Conservation (phyloP, 495 filamentous ascomycete genomes). For the Neurospora sp. region DNA sequence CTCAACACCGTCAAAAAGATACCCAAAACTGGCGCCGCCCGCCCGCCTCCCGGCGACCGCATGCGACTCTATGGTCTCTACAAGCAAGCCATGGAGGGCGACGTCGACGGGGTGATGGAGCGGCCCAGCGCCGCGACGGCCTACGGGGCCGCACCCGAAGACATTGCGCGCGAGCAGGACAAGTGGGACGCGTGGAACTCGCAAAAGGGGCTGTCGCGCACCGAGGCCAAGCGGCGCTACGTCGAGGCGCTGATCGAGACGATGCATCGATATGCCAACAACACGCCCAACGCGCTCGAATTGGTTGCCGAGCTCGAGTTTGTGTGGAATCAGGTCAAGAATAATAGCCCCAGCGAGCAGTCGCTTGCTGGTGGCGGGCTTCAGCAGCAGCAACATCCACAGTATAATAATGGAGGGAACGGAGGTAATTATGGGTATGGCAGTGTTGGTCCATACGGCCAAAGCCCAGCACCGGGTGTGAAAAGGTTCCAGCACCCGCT, state of each 20-base stretch:
- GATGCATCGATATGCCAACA: constrained; percentile 86
- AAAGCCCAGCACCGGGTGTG: constrained; percentile 16
- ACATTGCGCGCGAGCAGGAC: constrained; percentile 45
- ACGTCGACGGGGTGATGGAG: constrained; percentile 87
- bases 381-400: background rate
- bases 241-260: constrained; percentile 89
- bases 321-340: constrained; percentile 96
- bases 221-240: constrained; percentile 90
- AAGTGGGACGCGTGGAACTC: constrained; percentile 89
- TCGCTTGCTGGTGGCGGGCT: background rate
- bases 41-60: constrained; percentile 76
- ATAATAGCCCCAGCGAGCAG: constrained; percentile 57
- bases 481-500: constrained; percentile 32
- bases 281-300: constrained; percentile 73
- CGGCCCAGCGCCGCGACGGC: constrained; percentile 45
- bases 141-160: constrained; percentile 18
- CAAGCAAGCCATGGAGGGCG: constrained; percentile 98
- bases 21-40: constrained; percentile 77
- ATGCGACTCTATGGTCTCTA: constrained; percentile 93
- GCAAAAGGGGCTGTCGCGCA: constrained; percentile 68
- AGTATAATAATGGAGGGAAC: constrained; percentile 3
- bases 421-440: constrained; percentile 1
- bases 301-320: constrained; percentile 93
- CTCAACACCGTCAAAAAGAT: constrained; percentile 98
- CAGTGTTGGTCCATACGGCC: background rate